Percentiles rank a stretch among this genome's conserved stretches.
phyloP scores from a whole-genome alignment of 257 asterid genomes.

The Solanum chmielewskii region DNA sequence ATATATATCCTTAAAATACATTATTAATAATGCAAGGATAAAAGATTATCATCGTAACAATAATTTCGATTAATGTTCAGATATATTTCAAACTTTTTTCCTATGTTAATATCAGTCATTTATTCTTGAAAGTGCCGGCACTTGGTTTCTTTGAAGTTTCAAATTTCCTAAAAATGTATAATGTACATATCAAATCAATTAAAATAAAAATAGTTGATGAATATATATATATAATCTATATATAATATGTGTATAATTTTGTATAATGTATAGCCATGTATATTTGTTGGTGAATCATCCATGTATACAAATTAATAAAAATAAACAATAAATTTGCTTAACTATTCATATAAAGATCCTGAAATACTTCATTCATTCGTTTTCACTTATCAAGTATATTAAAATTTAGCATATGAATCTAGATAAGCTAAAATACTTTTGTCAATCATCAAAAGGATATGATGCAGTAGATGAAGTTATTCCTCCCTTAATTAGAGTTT shows the following conservation, averaged over 20 bases:
- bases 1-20: no score
- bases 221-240: not conserved
- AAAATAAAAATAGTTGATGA: not conserved
- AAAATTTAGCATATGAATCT: constrained; percentile 6
- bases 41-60: no score
- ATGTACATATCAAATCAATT: not conserved
- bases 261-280: not conserved
- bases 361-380: not conserved
- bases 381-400: not conserved
- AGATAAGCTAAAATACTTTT: constrained; percentile 16
- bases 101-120: not conserved
- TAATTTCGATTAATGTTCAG: no score
- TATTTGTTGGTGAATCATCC: not conserved
- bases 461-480: not conserved
- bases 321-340: not conserved
- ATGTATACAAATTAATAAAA: not conserved
- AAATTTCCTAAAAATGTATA: not conserved
- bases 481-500: not conserved
- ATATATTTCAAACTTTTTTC: no score
- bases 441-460: not conserved
- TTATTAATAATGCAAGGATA: no score
- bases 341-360: not conserved
- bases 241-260: not conserved
- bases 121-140: not conserved
- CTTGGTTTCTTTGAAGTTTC: not conserved